Evolutionary conservation across 1,139 yeast genomes (phyloP), one percentile per base, ranked within the genome.

Genomic region (Meyerozyma smithsonii): DNA sequence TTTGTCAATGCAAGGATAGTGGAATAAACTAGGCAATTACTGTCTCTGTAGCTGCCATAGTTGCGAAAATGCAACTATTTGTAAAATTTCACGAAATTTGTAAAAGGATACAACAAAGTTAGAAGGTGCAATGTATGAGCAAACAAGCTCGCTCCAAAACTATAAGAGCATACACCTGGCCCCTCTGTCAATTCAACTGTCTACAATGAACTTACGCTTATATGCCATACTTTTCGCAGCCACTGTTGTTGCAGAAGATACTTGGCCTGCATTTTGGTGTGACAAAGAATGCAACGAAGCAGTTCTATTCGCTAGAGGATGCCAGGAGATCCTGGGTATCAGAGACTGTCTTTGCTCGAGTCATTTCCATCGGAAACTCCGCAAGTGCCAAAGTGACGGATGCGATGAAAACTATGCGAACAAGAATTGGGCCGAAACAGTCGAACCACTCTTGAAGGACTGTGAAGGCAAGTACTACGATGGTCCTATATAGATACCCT

Each of bases 211-310:
- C 15, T 26, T 26, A 2, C 8, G 24, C 6, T 20, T 8, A 8
- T 20, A 20, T 20, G 8, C 12, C 10, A 4, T 18, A 17, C 34
- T 30, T 30, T 30, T 30, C 34, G 34, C 34, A 30, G 21, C 34
- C 34, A 18, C 14, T 3, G 34, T 21, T 4, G 11, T 5, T 34
- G 41, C 39, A 42, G 49, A 41, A 24, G 51, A 47, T 28, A 42
- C 36, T 25, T 47, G 51, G 51, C 50, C 51, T 8, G 42, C 40
- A 3, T 33, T 26, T 12, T 47, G 51, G 51, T 47, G 51, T 35
- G 51, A 47, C 34, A 47, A 47, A 35, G 49, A 47, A 34, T 47
- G 51, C 36, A 43, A 38, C 24, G 51, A 47, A 33, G 40, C 49
- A 4, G 42, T 46, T 12, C 35, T 45, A 6, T 47, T 47, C 38